Percentiles rank a stretch among this genome's conserved stretches.
Conservation (phyloP, 2,329 filamentous ascomycete species). For the Ophiostoma piceae region DNA sequence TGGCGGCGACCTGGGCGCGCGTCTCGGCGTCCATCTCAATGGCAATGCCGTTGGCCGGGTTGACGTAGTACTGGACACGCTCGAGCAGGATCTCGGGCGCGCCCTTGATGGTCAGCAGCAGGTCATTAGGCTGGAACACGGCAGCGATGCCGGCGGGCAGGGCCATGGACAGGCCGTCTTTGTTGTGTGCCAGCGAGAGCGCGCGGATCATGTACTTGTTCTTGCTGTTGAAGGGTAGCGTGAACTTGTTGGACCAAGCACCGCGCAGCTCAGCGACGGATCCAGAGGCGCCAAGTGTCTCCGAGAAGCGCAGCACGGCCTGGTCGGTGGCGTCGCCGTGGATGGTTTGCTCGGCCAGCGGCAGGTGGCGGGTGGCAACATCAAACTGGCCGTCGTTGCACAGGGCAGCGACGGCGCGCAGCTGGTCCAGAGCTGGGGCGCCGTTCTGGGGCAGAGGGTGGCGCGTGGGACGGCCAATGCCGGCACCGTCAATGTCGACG, state of each 20-base stretch:
- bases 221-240: constrained; percentile 73
- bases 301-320: constrained; percentile 66
- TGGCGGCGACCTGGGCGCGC: constrained; percentile 45
- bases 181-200: constrained; percentile 41
- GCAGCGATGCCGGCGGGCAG: constrained; percentile 36
- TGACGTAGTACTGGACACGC: constrained; percentile 55
- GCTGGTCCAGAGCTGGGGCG: constrained; percentile 45
- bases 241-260: constrained; percentile 61
- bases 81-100: constrained; percentile 68
- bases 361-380: constrained; percentile 53
- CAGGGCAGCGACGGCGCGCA: constrained; percentile 58
- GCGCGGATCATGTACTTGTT: constrained; percentile 76
- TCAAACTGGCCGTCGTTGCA: constrained; percentile 76
- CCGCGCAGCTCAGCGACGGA: constrained; percentile 55
- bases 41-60: constrained; percentile 47
- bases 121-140: constrained; percentile 36
- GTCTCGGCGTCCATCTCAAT: constrained; percentile 45
- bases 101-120: constrained; percentile 68
- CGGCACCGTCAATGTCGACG: constrained; percentile 4
- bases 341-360: constrained; percentile 57
- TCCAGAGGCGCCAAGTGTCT: constrained; percentile 46
- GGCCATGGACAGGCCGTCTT: constrained; percentile 37
- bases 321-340: constrained; percentile 73
- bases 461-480: constrained; percentile 33
- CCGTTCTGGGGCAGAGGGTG: background rate